Evolutionary conservation across 768 basidiomycete genomes (phyloP), one percentile per base, ranked within the genome.

Genomic region (Mycena capillaripes): DNA sequence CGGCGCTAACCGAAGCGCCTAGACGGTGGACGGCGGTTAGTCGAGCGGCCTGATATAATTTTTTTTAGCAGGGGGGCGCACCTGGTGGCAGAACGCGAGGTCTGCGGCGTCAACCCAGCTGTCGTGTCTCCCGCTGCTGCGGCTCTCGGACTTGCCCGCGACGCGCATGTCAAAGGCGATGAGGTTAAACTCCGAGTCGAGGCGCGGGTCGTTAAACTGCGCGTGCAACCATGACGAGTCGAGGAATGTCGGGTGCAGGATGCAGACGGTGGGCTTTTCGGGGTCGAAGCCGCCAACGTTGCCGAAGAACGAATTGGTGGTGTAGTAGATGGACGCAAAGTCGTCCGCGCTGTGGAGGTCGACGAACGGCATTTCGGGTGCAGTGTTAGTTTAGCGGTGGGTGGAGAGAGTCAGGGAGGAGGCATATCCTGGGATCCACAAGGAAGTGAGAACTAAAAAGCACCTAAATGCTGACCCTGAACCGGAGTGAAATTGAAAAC

Each of bases 101-200:
- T 95, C 94, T 40, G 93, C 94, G 2, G 93, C 92, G 48, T 93
- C 89, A 9, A 94, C 93, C 89, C 93, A 95, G 69, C 86, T 88
- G 80, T 95, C 94, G 76, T 92, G 90, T 55, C 84, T 82, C 10
- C 86, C 88, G 58, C 82, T 89, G 4, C 87, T 88, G 63, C 89
- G 85, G 71, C 83, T 87, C 3, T 80, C 79, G 4, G 92, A 92
- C 79, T 84, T 86, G 17, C 94, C 94, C 30, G 85, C 85, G 12
- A 87, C 85, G 14, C 94, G 89, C 76, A 89, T 88, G 79, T 95
- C 94, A 78, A 95, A 92, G 8, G 92, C 92, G 72, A 95, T 90
- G 34, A 95, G 79, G 78, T 95, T 95, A 81, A 87, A 94, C 48
- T 83, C 80, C 0, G 81, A 78, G 71, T 85, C 80, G 29, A 95